phyloP scores from a whole-genome alignment of 2,329 filamentous ascomycete genomes.

The Fusarium poae region DNA sequence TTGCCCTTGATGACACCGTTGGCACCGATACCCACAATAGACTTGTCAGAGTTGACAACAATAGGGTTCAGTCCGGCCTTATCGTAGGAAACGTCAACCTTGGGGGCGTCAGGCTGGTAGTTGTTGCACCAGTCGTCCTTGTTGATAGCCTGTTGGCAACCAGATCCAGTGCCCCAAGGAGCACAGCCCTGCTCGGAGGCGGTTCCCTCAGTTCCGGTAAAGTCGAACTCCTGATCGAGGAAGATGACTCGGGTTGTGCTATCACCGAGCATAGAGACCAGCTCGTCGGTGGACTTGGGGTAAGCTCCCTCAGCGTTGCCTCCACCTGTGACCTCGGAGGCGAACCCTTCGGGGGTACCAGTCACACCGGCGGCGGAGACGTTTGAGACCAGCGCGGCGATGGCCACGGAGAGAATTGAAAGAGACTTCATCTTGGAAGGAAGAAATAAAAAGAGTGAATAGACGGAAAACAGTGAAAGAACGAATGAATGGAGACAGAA shows the following conservation, averaged over 20 bases:
- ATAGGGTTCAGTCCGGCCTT: conserved; percentile 66
- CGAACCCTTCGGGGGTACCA: conserved; percentile 59
- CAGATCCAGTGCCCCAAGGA: conserved; percentile 67
- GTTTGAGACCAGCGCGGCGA: conserved; percentile 34
- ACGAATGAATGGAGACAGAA: conserved; percentile 11
- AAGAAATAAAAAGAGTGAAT: conserved; percentile 16
- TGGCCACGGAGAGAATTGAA: conserved; percentile 34
- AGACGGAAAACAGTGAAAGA: not conserved
- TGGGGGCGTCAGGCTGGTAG: conserved; percentile 66
- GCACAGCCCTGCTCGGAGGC: conserved; percentile 67
- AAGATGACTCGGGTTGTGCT: conserved; percentile 67
- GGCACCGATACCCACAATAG: conserved; percentile 65
- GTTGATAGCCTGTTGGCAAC: conserved; percentile 72
- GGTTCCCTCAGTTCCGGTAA: conserved; percentile 67
- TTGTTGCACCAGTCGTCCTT: conserved; percentile 70
- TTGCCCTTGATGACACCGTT: conserved; percentile 70
- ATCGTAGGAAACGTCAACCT: conserved; percentile 61
- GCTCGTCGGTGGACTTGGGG: conserved; percentile 67
- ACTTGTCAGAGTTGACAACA: conserved; percentile 69
- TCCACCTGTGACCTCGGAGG: conserved; percentile 70
- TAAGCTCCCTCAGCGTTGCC: conserved; percentile 70
- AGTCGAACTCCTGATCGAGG: conserved; percentile 68
- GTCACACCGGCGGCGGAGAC: conserved; percentile 43
- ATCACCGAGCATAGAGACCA: conserved; percentile 70
- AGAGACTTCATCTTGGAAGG: conserved; percentile 35